These are phyloP conservation scores for Apocynum venetum DNA, from an alignment of 257 asterid genomes.

Conservation along the genomic window DNA sequence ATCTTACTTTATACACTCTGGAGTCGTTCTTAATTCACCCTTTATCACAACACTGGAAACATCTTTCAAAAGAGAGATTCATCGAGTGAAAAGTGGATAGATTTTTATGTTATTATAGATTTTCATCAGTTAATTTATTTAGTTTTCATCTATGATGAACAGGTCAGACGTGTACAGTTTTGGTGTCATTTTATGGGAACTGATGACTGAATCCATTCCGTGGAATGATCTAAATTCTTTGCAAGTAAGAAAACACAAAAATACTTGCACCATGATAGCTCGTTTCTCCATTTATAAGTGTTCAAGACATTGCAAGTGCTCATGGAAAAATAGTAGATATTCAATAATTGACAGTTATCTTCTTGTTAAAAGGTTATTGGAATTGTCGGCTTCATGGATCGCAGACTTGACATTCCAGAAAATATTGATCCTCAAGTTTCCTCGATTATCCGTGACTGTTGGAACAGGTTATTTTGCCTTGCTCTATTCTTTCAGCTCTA, in stretches of 20 bases:
- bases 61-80: not conserved
- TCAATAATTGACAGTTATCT: not conserved
- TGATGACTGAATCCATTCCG: constrained; percentile 59
- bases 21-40: not conserved
- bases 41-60: not conserved
- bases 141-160: constrained; percentile 12
- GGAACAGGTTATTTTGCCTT: constrained; percentile 49
- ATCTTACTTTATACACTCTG: not conserved
- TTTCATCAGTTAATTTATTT: not conserved
- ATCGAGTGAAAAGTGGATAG: not conserved
- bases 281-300: not conserved
- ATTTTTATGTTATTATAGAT: not conserved
- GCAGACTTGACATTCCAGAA: constrained; percentile 53
- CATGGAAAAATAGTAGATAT: not conserved
- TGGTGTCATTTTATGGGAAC: constrained; percentile 77
- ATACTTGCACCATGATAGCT: not conserved
- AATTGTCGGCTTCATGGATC: constrained; percentile 71
- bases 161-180: constrained; percentile 75
- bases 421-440: constrained; percentile 50
- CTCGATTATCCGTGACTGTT: constrained; percentile 60
- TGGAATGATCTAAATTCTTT: constrained; percentile 58
- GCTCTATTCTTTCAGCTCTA: no score
- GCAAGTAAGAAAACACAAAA: constrained; percentile 38
- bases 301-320: not conserved
- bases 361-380: constrained; percentile 49